Percentiles rank a stretch among this genome's conserved stretches.
phyloP scores from a whole-genome alignment of 805 yeast species.

The Spathaspora hagerdaliae region DNA sequence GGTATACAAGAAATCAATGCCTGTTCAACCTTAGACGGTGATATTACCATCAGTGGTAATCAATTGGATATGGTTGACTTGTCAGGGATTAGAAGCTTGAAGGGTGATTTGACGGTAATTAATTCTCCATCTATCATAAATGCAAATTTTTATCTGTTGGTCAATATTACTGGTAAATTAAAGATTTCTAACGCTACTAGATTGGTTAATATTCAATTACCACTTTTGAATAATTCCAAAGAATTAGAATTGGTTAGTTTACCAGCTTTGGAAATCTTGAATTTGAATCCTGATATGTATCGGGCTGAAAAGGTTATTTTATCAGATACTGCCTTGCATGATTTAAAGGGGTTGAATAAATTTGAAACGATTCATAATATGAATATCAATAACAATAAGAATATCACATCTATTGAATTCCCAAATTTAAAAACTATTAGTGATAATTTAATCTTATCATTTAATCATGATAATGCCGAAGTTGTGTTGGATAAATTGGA shows the following conservation, averaged over 20 bases:
- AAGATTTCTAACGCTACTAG: slow-evolving; percentile 35
- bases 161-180: slow-evolving; percentile 33
- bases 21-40: slow-evolving; percentile 41
- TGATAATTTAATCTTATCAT: slow-evolving; percentile 34
- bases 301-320: slow-evolving; percentile 29
- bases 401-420: slow-evolving; percentile 33
- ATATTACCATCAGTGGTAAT: slow-evolving; percentile 34
- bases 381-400: slow-evolving; percentile 42
- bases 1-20: slow-evolving; percentile 29
- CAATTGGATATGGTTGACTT: slow-evolving; percentile 26
- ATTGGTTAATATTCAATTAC: slow-evolving; percentile 31
- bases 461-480: slow-evolving; percentile 36
- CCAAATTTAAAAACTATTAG: slow-evolving; percentile 27
- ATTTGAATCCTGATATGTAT: slow-evolving; percentile 33
- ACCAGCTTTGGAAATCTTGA: slow-evolving; percentile 37
- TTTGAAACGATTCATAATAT: slow-evolving; percentile 29
- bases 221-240: slow-evolving; percentile 24
- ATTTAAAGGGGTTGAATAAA: slow-evolving; percentile 30
- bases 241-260: slow-evolving; percentile 34
- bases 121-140: slow-evolving; percentile 37
- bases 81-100: slow-evolving; percentile 21
- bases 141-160: slow-evolving; percentile 25
- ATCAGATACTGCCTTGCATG: slow-evolving; percentile 39
- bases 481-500: slow-evolving; percentile 30
- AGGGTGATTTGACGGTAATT: slow-evolving; percentile 30